Percentiles rank a stretch among this genome's conserved stretches.
Conservation (phyloP, 139 green algal genomes). For the Monoraphidium neglectum region DNA sequence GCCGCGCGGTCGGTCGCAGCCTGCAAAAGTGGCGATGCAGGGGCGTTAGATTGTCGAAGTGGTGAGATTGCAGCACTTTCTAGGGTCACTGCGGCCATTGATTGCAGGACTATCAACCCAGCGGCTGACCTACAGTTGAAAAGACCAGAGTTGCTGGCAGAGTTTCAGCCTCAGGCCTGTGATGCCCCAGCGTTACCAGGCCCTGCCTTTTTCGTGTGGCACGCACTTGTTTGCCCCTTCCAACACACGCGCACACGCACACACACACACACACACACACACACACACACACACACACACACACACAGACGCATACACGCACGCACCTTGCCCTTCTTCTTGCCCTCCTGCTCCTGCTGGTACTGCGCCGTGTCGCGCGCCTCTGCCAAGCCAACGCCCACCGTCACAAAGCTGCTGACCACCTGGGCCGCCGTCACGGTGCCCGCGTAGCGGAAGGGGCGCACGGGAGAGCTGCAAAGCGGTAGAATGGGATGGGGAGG, state of each 20-base stretch:
- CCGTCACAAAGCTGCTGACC: conserved; percentile 60
- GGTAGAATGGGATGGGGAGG: neutral
- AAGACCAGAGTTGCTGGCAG: neutral
- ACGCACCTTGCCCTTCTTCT: conserved; percentile 42
- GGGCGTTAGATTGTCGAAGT: neutral
- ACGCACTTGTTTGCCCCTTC: too few relatives aligned
- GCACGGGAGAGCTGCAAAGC: conserved; percentile 55
- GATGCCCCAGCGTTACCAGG: too few relatives aligned
- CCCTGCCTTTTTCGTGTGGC: too few relatives aligned
- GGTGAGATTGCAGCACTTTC: neutral
- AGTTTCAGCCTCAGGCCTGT: neutral
- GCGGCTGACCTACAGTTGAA: neutral
- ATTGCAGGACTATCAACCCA: neutral
- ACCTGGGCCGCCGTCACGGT: conserved; percentile 74
- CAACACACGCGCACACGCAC: neutral
- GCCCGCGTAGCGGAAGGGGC: conserved; percentile 58
- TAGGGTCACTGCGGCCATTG: neutral
- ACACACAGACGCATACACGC: neutral
- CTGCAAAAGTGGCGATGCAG: neutral
- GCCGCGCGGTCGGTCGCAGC: conserved; percentile 15
- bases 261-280: neutral
- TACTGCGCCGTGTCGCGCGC: conserved; percentile 55
- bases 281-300: neutral
- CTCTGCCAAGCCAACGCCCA: conserved; percentile 46
- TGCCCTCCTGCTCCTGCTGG: conserved; percentile 67